These are phyloP conservation scores for Panaeolus cyanescens DNA, from an alignment of 768 basidiomycete species.

Conservation along the genomic window DNA sequence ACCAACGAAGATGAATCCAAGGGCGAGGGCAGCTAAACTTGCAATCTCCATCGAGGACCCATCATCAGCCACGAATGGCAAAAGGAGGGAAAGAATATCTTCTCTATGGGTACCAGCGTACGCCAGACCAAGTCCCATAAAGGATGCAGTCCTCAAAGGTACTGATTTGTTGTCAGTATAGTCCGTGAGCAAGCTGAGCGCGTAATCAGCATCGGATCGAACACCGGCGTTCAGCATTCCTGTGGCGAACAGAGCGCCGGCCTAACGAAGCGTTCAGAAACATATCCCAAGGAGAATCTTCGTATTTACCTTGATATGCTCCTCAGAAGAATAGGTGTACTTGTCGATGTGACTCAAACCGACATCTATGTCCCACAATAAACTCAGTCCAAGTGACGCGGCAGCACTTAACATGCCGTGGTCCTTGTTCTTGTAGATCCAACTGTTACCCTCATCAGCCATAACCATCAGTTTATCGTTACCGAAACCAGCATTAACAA, in stretches of 20 bases:
- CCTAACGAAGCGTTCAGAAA: conserved; percentile 37
- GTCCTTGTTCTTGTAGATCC: conserved; percentile 99
- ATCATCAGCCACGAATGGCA: conserved; percentile 85
- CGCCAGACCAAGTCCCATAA: conserved; percentile 91
- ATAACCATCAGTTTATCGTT: conserved; percentile 99
- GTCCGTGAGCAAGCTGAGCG: conserved; percentile 86
- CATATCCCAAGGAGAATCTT: background rate
- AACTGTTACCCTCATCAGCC: conserved; percentile 94
- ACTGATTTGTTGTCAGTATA: conserved; percentile 88
- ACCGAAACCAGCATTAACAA: conserved; percentile 97
- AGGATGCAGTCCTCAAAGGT: conserved; percentile 82
- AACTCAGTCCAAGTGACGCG: conserved; percentile 88
- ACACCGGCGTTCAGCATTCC: conserved; percentile 90
- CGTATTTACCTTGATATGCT: conserved; percentile 80
- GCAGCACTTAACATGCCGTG: conserved; percentile 99
- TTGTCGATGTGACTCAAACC: conserved; percentile 95
- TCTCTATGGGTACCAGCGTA: conserved; percentile 93
- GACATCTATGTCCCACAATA: conserved; percentile 95
- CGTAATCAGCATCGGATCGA: conserved; percentile 91
- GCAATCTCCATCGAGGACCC: conserved; percentile 85
- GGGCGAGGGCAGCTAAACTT: conserved; percentile 80
- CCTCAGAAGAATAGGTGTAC: conserved; percentile 95
- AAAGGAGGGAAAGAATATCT: conserved; percentile 76
- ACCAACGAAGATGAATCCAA: conserved; percentile 95
- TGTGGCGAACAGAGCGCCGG: conserved; percentile 92